Evolutionary conservation across 1,139 yeast species (phyloP), one percentile per base, ranked within the genome.

Genomic region (Zygoascus sp.): DNA sequence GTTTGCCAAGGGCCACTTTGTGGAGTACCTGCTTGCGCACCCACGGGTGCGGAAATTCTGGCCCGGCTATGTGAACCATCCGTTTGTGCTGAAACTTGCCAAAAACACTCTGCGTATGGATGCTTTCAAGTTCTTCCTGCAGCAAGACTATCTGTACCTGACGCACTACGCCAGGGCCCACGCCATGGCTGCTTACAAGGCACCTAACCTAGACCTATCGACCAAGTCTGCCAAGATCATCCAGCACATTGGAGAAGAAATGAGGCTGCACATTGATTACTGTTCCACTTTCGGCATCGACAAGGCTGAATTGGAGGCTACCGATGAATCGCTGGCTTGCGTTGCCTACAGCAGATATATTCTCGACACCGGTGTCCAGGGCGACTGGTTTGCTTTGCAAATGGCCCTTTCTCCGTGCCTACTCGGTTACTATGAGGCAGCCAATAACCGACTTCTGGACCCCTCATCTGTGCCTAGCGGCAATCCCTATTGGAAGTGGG

Each of bases 361-460:
- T 49, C 60, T 74, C 38, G 72, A 76, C 32, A 66, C 81, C 7
- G 83, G 83, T 1, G 65, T 68, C 28, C 67, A 63, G 36, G 71
- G 74, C 15, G 83, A 81, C 59, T 83, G 81, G 75, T 63, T 81
- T 32, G 85, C 82, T 20, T 73, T 83, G 44, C 77, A 79, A 51
- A 75, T 81, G 5, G 86, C 94, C 0, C 65, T 85, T 45, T 76
- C 89, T 2, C 95, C 96, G 0, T 86, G 95, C 63, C 66, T 84
- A 38, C 76, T 81, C 60, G 96, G 95, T 1, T 84, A 83, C 61
- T 76, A 76, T 32, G 75, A 77, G 48, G 81, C 85, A 0, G 79
- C 77, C 4, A 45, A 37, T 23, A 48, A 48, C 40, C 49, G 55
- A 17, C 35, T 49, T 30, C 52, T 48, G 1, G 51, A 53, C 21